Conservation (phyloP, 1,284 basidiomycete species). For the Trichosporon sp. region DNA sequence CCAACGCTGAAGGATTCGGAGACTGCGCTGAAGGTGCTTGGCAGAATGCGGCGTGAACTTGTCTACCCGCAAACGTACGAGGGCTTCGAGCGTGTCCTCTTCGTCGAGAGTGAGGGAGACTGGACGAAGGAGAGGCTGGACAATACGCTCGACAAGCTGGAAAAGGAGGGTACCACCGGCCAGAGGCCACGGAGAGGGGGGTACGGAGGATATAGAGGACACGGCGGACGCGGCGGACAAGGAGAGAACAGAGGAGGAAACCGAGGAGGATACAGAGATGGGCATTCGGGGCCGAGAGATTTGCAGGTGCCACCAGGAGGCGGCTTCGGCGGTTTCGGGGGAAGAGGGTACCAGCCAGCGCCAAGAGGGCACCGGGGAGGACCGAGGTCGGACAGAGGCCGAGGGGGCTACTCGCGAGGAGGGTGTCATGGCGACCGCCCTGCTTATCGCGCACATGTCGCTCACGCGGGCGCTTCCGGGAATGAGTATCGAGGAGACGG, state of each 20-base stretch:
- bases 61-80: constrained; percentile 25
- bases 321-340: neutral
- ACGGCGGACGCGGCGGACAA: neutral
- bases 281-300: neutral
- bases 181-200: neutral
- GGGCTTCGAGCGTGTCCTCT: constrained; percentile 18
- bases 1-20: constrained; percentile 42
- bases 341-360: neutral
- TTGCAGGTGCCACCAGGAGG: neutral
- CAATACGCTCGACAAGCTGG: neutral
- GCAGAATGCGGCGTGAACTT: constrained; percentile 33
- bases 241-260: neutral
- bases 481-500: neutral
- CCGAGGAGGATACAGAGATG: neutral
- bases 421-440: neutral
- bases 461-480: neutral
- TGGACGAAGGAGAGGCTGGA: neutral
- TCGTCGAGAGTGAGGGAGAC: neutral
- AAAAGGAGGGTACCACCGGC: neutral
- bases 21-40: constrained; percentile 37
- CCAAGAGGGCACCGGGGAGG: neutral
- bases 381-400: neutral
- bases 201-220: neutral
- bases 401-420: neutral
- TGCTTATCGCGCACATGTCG: neutral